Evolutionary conservation across 441 rosid species (phyloP).

Genomic region (Populus hybrid): DNA sequence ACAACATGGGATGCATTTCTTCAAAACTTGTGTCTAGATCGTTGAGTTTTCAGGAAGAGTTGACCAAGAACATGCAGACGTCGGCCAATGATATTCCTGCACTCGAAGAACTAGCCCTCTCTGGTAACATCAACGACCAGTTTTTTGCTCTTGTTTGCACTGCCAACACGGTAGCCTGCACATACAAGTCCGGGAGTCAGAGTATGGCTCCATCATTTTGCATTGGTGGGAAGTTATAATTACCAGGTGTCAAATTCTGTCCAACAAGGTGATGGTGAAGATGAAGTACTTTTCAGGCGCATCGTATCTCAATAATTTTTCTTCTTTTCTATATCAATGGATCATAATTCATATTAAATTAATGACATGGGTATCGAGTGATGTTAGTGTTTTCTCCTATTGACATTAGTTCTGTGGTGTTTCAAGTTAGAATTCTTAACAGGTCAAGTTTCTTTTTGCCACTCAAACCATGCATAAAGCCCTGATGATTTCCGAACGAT

Average conservation of each 20-base stretch:
- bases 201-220: slow-evolving; percentile 48
- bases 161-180: slow-evolving; percentile 9
- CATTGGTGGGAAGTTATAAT: slow-evolving; percentile 61
- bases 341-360: not conserved
- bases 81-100: slow-evolving; percentile 11
- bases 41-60: slow-evolving; percentile 16
- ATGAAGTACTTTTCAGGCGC: slow-evolving; percentile 56
- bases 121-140: slow-evolving; percentile 14
- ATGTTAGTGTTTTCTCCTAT: no score
- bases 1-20: slow-evolving; percentile 42
- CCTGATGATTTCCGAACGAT: no score
- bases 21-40: slow-evolving; percentile 36
- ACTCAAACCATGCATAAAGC: no score
- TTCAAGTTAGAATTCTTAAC: no score
- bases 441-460: no score
- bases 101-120: not conserved
- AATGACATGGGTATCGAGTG: no score
- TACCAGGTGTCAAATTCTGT: slow-evolving; percentile 57
- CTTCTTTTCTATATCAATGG: slow-evolving; percentile 6
- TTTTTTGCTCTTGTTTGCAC: slow-evolving; percentile 18
- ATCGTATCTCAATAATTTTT: slow-evolving; percentile 48
- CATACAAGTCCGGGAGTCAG: slow-evolving; percentile 18
- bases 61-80: slow-evolving; percentile 21
- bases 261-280: slow-evolving; percentile 53
- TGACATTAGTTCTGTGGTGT: no score